Base-by-base conservation (phyloP, 768 basidiomycete species). In the Ramaria sp. region DNA sequence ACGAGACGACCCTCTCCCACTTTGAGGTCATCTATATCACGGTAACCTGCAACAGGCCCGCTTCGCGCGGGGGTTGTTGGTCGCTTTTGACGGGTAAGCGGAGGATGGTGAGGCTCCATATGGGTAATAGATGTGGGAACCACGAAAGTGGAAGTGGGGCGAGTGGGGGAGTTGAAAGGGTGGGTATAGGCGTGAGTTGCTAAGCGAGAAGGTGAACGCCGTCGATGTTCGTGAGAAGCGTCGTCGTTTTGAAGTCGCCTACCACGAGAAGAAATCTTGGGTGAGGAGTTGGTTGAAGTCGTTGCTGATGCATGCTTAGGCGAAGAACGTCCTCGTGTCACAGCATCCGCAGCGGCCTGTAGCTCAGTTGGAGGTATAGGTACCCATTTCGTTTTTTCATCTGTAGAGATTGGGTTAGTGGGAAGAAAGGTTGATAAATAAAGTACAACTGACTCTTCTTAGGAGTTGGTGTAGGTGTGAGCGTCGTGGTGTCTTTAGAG, bases 351-450 rank as follows among this genome's bases (percentile, higher is more conserved):
- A 15, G 78, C 72, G 5, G 76, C 78, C 60, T 77, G 76, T 15
- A 81, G 68, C 59, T 82, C 80, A 50, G 72, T 67, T 0, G 77
- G 67, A 1, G 80, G 78, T 41, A 82, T 78, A n/a, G 72, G 70
- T 0, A 76, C 72, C 81, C 81, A 82, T 67, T 81, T 82, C 5
- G 73, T 66, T 67, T 79, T 81, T 64, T 78, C 78, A 59, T 69
- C 76, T 75, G 49, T 25, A n/a, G 8, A 45, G 44, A 50, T 18
- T n/a, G 25, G 37, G 18, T 27, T 24, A 16, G 18, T 24, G 22
- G 24, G 20, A 41, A 41, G 7, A 10, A 41, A 16, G 34, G 34
- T 25, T 34, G 39, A 22, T 5, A 24, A 55, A 22, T 12, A 42
- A 28, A 22, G 36, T 42, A 7, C 6, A 25, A 30, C 42, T 56